Evolutionary conservation across 371 early-diverging fungal genomes (phyloP).

Genomic region (Mortierella sp.): DNA sequence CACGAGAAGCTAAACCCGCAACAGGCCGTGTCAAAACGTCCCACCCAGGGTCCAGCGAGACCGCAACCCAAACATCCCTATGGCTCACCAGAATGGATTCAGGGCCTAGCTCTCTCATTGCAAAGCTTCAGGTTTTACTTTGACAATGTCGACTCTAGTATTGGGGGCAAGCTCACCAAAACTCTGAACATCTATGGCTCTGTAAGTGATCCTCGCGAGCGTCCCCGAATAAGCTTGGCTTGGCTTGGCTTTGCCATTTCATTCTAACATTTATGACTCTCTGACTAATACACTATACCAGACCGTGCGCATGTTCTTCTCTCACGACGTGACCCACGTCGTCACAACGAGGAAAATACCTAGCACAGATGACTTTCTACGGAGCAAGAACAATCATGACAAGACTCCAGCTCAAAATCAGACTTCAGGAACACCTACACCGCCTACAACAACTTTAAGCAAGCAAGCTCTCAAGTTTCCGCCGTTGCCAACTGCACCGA

Average conservation of each 20-base stretch:
- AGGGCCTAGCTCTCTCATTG: conserved; percentile 9
- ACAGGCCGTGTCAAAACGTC: background rate
- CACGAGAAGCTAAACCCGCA: background rate
- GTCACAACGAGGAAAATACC: conserved; percentile 38
- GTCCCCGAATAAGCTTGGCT: background rate
- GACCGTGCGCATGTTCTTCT: conserved; percentile 33
- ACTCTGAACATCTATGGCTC: conserved; percentile 10
- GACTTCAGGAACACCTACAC: background rate
- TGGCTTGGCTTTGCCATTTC: too few relatives aligned
- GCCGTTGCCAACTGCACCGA: background rate
- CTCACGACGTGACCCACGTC: conserved; percentile 41
- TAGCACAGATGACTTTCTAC: conserved; percentile 9
- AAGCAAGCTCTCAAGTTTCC: conserved; percentile 4
- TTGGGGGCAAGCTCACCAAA: conserved; percentile 11
- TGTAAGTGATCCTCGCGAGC: conserved; percentile 11
- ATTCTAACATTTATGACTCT: too few relatives aligned
- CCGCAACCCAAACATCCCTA: background rate
- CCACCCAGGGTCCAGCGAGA: background rate
- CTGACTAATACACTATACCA: conserved; percentile 7
- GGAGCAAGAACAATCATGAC: conserved; percentile 1
- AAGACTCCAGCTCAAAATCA: background rate
- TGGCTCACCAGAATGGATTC: conserved; percentile 27
- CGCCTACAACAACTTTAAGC: background rate
- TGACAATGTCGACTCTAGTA: conserved; percentile 28
- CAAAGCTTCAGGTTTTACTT: conserved; percentile 28